A percentile compares a stretch with the other conserved stretches of the same genome.
phyloP scores from a whole-genome alignment of 164 flowering plant species.

The Liriodendron chinense region DNA sequence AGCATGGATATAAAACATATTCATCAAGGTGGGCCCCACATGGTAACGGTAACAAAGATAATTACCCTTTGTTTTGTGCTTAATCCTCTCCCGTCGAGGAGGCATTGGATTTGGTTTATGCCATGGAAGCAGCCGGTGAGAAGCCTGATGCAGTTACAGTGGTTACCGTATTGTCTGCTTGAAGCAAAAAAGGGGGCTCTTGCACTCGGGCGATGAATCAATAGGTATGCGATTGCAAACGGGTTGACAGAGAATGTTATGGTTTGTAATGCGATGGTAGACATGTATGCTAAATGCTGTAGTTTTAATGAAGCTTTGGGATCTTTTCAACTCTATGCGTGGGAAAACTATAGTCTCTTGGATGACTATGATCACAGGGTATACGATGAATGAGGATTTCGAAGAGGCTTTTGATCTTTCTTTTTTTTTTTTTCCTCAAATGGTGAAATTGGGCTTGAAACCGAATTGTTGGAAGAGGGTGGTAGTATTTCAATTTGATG shows the following conservation, averaged over 20 bases:
- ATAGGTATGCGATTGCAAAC: conserved; percentile 31
- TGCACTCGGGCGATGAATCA: conserved; percentile 50
- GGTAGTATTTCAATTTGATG: conserved; percentile 49
- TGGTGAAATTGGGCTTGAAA: conserved; percentile 36
- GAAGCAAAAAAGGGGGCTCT: conserved; percentile 51
- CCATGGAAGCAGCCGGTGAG: conserved; percentile 46
- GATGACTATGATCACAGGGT: conserved; percentile 62
- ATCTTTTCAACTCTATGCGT: conserved; percentile 36
- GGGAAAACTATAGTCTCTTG: conserved; percentile 52
- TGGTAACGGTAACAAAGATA: no score
- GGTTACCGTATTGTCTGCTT: conserved; percentile 44
- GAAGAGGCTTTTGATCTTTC: conserved; percentile 34
- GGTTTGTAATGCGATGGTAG: conserved; percentile 54
- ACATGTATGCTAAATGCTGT: conserved; percentile 73
- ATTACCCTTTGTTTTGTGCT: no score
- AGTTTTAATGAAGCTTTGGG: conserved; percentile 35
- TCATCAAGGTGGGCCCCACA: no score
- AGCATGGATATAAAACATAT: no score
- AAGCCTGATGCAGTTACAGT: conserved; percentile 60
- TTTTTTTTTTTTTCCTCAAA: conserved; percentile 37
- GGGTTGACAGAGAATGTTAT: conserved; percentile 30
- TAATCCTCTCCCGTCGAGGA: conserved; percentile 19
- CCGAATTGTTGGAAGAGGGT: conserved; percentile 58
- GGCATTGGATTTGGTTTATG: conserved; percentile 41
- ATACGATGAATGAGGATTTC: conserved; percentile 50